phyloP scores from a whole-genome alignment of 2,329 filamentous ascomycete species.

The Berkeleyomyces basicola region DNA sequence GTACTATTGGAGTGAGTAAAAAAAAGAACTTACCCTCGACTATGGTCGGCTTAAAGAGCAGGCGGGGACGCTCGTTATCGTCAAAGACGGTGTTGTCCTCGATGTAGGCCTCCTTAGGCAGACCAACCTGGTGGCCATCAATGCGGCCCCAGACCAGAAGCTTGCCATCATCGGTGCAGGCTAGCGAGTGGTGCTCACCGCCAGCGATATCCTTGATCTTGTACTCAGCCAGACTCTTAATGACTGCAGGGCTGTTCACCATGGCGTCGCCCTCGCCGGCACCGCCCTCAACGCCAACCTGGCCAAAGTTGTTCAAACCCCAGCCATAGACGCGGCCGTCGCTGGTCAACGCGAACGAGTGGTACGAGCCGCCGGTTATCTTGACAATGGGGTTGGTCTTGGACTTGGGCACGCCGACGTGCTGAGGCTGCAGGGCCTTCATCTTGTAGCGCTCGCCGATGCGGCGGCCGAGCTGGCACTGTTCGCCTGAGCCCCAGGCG shows the following conservation, averaged over 20 bases:
- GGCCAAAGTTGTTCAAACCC: slow-evolving; percentile 77
- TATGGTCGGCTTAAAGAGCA: slow-evolving; percentile 32
- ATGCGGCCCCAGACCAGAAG: slow-evolving; percentile 45
- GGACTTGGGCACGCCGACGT: slow-evolving; percentile 40
- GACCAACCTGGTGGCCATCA: slow-evolving; percentile 36
- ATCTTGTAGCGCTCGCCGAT: slow-evolving; percentile 47
- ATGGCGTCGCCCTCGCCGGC: slow-evolving; percentile 35
- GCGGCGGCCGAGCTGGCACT: slow-evolving; percentile 44
- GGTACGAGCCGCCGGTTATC: slow-evolving; percentile 53
- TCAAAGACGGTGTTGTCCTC: slow-evolving; percentile 44
- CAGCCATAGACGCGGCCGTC: slow-evolving; percentile 59
- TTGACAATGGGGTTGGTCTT: slow-evolving; percentile 27
- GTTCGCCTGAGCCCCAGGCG: slow-evolving; percentile 58
- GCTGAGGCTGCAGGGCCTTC: slow-evolving; percentile 42
- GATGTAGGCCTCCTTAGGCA: slow-evolving; percentile 34
- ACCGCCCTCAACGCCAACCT: slow-evolving; percentile 46
- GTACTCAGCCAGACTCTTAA: slow-evolving; percentile 48
- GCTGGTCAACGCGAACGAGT: slow-evolving; percentile 63
- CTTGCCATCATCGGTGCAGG: slow-evolving; percentile 38
- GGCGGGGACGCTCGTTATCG: slow-evolving; percentile 44
- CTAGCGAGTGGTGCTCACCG: slow-evolving; percentile 57
- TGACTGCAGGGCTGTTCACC: slow-evolving; percentile 48
- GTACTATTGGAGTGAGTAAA: not conserved
- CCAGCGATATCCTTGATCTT: slow-evolving; percentile 46
- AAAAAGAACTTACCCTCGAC: slow-evolving; percentile 16